Percentiles rank a stretch among this genome's conserved stretches.
Evolutionary conservation across 78 protist genomes (phyloP).

Genomic region (Dictyostelium capitatum): DNA sequence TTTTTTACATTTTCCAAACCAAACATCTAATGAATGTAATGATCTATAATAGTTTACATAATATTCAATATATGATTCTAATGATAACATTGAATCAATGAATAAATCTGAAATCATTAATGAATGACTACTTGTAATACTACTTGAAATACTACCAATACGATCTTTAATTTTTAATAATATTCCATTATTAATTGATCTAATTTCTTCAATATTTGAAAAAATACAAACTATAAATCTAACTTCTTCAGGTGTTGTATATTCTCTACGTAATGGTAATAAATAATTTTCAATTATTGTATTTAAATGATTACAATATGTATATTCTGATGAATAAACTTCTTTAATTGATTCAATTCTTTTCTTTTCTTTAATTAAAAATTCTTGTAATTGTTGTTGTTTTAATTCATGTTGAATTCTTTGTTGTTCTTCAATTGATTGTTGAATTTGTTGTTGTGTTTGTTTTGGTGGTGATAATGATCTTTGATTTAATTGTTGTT

Average conservation of each 20-base stretch:
- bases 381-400: conserved; percentile 7
- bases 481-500: neutral
- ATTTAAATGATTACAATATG: conserved; percentile 53
- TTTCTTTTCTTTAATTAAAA: conserved; percentile 32
- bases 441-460: neutral
- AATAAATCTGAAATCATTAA: conserved; percentile 37
- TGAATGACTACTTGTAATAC: neutral
- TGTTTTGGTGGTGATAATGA: neutral
- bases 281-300: conserved; percentile 48
- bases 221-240: conserved; percentile 60
- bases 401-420: neutral
- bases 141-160: neutral
- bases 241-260: conserved; percentile 65
- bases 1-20: conserved; percentile 46
- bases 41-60: conserved; percentile 76
- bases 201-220: conserved; percentile 59
- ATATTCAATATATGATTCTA: conserved; percentile 34
- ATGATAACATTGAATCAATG: conserved; percentile 1
- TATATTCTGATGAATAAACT: conserved; percentile 29
- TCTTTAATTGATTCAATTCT: conserved; percentile 72
- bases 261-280: conserved; percentile 49
- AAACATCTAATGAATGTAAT: conserved; percentile 32
- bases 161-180: conserved; percentile 1
- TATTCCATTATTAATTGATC: conserved; percentile 17
- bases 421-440: neutral